Base-by-base conservation (phyloP, 2,329 filamentous ascomycete species). In the Saccharata proteae region DNA sequence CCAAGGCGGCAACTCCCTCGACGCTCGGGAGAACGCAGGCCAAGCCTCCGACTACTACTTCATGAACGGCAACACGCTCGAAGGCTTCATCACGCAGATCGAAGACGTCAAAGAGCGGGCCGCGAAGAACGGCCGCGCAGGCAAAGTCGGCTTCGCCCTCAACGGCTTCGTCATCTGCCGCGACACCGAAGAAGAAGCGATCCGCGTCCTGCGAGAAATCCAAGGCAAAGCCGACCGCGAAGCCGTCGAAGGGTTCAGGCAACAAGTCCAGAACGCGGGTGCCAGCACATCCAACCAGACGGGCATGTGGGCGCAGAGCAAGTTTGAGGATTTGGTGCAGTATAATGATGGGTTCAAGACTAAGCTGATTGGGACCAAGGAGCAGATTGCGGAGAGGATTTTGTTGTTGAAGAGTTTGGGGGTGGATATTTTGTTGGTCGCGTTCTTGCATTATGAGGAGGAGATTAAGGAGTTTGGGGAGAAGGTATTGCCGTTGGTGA, bases 281-380 rank as follows among this genome's bases (percentile, higher is more conserved):
- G 55, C 59, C 0, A 59, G 55, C 10, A 65, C 65, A 0, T 39
- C 39, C 0, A 61, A 64, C 31, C 66, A 64, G 44, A 59, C 54
- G 26, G 65, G 64, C 24, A 70, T 69, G 65, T 69, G 65, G 65
- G 64, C 65, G 6, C 52, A 65, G 27, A 61, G 54, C 40, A 64
- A 62, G 38, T 61, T 69, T 23, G 60, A 69, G 29, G 65, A 70
- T 41, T 41, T 69, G 32, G 62, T 69, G 17, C 65, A 69, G 48
- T 69, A 69, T 39, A 69, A 69, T 26, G 65, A 69, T 42, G 65
- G 65, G 2, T 70, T 69, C 48, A 69, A 68, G 51, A 67, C 65
- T 3, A 69, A 67, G 45, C 43, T 69, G 16, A 66, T 68, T 25
- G 64, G 65, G 1, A 67, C 65, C 0, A 62, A 60, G 38, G 59